phyloP scores from a whole-genome alignment of 345 rosid genomes.

The Eutrema heterophyllum region DNA sequence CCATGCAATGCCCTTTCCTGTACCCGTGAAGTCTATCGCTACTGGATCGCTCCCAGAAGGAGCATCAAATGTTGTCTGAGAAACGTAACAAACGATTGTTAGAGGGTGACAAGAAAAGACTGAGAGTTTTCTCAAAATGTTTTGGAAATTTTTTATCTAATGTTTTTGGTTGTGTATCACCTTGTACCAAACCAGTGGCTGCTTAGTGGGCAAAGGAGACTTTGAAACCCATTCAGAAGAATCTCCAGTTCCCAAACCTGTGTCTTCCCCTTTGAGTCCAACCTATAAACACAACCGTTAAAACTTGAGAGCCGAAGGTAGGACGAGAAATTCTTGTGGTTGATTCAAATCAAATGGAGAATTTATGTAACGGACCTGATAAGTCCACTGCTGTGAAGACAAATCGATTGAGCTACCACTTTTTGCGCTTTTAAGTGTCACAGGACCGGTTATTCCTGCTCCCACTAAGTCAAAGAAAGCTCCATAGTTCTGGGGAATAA shows the following conservation, averaged over 20 bases:
- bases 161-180: conserved; percentile 28
- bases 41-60: conserved; percentile 68
- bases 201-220: conserved; percentile 63
- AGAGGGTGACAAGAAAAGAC: neutral
- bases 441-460: conserved; percentile 94
- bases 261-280: conserved; percentile 90
- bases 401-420: conserved; percentile 55
- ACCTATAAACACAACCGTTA: conserved; percentile 36
- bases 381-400: conserved; percentile 73
- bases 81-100: conserved; percentile 1
- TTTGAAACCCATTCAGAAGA: conserved; percentile 69
- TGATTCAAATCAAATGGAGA: neutral
- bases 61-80: conserved; percentile 63
- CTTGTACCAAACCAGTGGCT: conserved; percentile 95
- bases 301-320: neutral
- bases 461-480: conserved; percentile 68
- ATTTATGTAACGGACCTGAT: conserved; percentile 52
- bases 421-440: conserved; percentile 52
- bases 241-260: conserved; percentile 55
- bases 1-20: conserved; percentile 98
- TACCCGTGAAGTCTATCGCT: conserved; percentile 80
- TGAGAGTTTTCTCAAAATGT: neutral
- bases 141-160: neutral
- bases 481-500: conserved; percentile 71
- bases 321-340: neutral